Base-by-base conservation (phyloP, 225 moss, liverwort and hornwort genomes). In the Takakia lepidozioides region DNA sequence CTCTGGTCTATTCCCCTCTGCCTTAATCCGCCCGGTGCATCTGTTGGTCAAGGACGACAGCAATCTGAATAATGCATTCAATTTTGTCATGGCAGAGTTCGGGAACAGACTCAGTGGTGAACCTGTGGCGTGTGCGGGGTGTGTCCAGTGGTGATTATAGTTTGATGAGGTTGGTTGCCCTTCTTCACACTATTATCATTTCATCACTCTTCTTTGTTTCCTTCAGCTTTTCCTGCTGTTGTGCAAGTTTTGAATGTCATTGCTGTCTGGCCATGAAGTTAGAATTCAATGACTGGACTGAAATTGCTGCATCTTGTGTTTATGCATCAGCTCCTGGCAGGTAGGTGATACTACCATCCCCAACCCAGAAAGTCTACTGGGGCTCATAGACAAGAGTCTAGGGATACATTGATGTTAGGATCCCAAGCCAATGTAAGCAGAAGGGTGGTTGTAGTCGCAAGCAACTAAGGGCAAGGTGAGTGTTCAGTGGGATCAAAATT, bases 51-150 rank as follows among this genome's bases (percentile, higher is more conserved):
- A n/a, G n/a, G n/a, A n/a, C n/a, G n/a, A n/a, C n/a, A n/a, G n/a
- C n/a, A n/a, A n/a, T n/a, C n/a, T n/a, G n/a, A n/a, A n/a, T n/a
- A 40, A n/a, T 24, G 27, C n/a, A 40, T 25, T 23, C 25, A 15
- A 20, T 38, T 42, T 39, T 38, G 5, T 38, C 60, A 47, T 46
- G 26, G 19, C 51, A 89, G 89, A 92, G 92, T 70, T 75, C 84
- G 43, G 92, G 92, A 43, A 92, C 87, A 3, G 92, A 92, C 48
- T 82, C 74, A 14, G 56, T 79, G 34, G 92, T 92, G 11, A 87
- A 80, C 63, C 54, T 92, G 62, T 92, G 92, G 92, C 74, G 64
- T 37, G 74, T 87, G 29, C 45, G 25, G 15, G 65, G 57, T 13
- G 56, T 37, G 57, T 50, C 61, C 15, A 53, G 51, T 42, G 64